phyloP scores from a whole-genome alignment of 2,329 filamentous ascomycete genomes.

The Neurospora sp. region DNA sequence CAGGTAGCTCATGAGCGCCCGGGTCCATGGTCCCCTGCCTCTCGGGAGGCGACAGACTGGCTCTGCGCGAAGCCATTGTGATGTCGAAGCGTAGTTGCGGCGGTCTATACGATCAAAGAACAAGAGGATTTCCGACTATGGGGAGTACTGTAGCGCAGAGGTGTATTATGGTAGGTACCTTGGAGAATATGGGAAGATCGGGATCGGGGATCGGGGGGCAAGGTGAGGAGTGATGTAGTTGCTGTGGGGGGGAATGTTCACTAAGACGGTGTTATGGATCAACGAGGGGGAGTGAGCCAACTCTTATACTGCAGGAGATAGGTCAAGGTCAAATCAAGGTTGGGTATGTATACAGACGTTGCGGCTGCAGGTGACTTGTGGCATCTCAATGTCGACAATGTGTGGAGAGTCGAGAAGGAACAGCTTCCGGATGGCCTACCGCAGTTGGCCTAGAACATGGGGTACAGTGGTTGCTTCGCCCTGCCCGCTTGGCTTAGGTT shows the following conservation, averaged over 20 bases:
- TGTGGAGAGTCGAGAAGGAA: background rate
- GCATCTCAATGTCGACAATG: background rate
- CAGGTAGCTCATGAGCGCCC: conserved; percentile 46
- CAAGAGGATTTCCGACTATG: background rate
- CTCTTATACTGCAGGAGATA: background rate
- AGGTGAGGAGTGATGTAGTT: background rate
- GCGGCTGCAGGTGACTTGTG: background rate
- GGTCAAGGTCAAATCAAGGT: background rate
- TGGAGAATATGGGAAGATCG: background rate
- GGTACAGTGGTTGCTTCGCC: background rate
- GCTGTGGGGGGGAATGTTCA: background rate
- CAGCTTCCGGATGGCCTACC: background rate
- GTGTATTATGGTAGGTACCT: background rate
- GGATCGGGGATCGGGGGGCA: background rate
- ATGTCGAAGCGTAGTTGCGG: conserved; percentile 5
- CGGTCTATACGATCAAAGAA: background rate
- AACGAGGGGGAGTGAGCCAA: background rate
- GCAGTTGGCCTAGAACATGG: background rate
- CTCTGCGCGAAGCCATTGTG: conserved; percentile 22
- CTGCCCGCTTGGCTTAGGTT: background rate
- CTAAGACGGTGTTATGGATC: background rate
- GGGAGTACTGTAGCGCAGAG: background rate
- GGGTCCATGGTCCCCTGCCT: conserved; percentile 39
- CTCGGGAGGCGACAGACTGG: conserved; percentile 30
- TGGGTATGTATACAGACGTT: background rate